These are phyloP conservation scores for Neurospora tetraspora DNA, from an alignment of 495 filamentous ascomycete species.

Conservation along the genomic window DNA sequence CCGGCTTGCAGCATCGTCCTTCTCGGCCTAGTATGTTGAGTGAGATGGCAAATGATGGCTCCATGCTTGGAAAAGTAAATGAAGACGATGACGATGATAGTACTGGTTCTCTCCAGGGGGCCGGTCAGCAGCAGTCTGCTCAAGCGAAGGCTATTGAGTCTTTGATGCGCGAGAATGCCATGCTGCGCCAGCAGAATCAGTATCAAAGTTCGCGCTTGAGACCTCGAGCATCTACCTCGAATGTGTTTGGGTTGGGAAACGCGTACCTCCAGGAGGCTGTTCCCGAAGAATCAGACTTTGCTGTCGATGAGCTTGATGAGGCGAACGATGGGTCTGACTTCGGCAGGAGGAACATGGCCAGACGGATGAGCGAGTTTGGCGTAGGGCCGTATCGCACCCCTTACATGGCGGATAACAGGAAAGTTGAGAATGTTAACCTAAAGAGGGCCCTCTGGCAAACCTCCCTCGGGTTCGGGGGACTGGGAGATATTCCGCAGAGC, in stretches of 20 bases:
- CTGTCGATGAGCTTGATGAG: constrained; percentile 61
- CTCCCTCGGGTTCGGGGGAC: constrained; percentile 65
- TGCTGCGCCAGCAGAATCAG: constrained; percentile 55
- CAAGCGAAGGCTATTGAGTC: constrained; percentile 61
- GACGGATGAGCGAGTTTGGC: constrained; percentile 56
- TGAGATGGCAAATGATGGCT: constrained; percentile 62
- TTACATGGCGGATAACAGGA: constrained; percentile 58
- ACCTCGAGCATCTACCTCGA: constrained; percentile 50
- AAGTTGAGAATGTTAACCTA: constrained; percentile 52
- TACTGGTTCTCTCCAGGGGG: constrained; percentile 44
- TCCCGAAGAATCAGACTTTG: constrained; percentile 61
- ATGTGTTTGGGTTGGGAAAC: constrained; percentile 43
- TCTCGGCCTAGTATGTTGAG: constrained; percentile 81
- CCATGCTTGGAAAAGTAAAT: constrained; percentile 63
- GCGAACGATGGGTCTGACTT: constrained; percentile 46
- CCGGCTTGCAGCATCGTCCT: constrained; percentile 67
- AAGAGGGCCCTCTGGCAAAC: constrained; percentile 85
- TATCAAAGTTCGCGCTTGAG: constrained; percentile 51
- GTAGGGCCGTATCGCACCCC: constrained; percentile 44
- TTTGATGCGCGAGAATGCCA: constrained; percentile 61
- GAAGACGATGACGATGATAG: constrained; percentile 69
- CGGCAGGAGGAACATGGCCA: constrained; percentile 42
- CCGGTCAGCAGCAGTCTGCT: constrained; percentile 42
- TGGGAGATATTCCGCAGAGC: constrained; percentile 68
- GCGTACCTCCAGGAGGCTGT: constrained; percentile 54